Conservation (phyloP, 2,329 filamentous ascomycete species). For the Sarocladium kiliense region DNA sequence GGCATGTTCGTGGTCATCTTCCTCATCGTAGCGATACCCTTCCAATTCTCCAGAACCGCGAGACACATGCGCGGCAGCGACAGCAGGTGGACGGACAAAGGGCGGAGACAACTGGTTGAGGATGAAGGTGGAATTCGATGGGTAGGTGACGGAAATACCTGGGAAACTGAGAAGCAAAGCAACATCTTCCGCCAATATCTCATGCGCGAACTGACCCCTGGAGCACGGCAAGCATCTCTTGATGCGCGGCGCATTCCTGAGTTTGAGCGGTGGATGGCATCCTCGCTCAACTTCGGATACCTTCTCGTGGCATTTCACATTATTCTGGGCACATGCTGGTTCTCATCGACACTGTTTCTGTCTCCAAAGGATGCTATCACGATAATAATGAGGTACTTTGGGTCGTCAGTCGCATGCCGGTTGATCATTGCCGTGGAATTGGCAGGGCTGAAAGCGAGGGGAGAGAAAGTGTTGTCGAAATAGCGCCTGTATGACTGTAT, state of each 20-base stretch:
- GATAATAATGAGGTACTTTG: conserved; percentile 10
- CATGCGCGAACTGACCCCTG: neutral
- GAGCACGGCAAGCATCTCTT: neutral
- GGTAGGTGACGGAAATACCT: neutral
- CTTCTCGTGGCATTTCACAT: conserved; percentile 5
- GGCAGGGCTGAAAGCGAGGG: neutral
- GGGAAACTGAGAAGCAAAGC: neutral
- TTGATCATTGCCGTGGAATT: conserved; percentile 11
- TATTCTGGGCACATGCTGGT: conserved; percentile 7
- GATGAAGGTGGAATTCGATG: neutral
- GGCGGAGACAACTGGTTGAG: neutral
- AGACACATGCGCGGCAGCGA: neutral
- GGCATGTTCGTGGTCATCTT: neutral
- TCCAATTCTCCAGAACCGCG: neutral
- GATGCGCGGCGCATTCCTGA: neutral
- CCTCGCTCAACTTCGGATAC: neutral
- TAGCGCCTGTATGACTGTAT: no score
- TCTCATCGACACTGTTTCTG: conserved; percentile 9
- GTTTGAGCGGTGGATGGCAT: conserved; percentile 7
- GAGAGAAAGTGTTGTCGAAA: neutral
- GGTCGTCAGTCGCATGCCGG: conserved; percentile 5
- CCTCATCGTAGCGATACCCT: neutral
- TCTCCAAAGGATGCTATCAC: conserved; percentile 7
- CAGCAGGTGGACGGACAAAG: neutral
- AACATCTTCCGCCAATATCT: neutral